A percentile compares a stretch with the other conserved stretches of the same genome.
Conservation (phyloP, 176 grass and related monocot species). For the Oryza nivara region DNA sequence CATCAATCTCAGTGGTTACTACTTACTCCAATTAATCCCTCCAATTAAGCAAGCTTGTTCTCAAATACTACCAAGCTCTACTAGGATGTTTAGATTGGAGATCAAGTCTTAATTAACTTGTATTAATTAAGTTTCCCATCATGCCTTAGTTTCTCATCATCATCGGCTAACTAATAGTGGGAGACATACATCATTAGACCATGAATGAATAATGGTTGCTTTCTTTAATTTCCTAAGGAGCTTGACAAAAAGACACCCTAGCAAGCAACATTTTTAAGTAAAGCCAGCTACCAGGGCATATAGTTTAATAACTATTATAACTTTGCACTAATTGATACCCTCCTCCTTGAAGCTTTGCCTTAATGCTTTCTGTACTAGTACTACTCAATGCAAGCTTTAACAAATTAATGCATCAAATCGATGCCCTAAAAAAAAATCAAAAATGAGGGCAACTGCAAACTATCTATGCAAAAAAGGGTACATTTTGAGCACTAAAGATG, state of each 20-base stretch:
- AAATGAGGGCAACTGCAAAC: background rate
- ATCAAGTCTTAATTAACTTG: slow-evolving; percentile 36
- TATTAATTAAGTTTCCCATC: slow-evolving; percentile 27
- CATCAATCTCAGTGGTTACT: slow-evolving; percentile 32
- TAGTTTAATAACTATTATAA: slow-evolving; percentile 45
- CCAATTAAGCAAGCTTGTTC: slow-evolving; percentile 31
- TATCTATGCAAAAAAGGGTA: background rate
- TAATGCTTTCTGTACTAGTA: slow-evolving; percentile 17
- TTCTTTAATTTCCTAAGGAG: slow-evolving; percentile 39
- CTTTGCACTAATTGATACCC: slow-evolving; percentile 33
- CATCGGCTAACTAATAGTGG: slow-evolving; percentile 50
- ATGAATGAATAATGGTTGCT: slow-evolving; percentile 50
- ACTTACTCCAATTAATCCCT: slow-evolving; percentile 18
- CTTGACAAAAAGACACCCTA: slow-evolving; percentile 51
- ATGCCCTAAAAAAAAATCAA: background rate
- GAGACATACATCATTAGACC: slow-evolving; percentile 58
- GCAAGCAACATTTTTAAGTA: slow-evolving; percentile 55
- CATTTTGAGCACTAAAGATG: slow-evolving; percentile 18
- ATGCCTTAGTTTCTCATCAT: slow-evolving; percentile 45
- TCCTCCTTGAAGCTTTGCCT: slow-evolving; percentile 34
- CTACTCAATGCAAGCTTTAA: slow-evolving; percentile 29
- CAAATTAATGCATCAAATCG: slow-evolving; percentile 33
- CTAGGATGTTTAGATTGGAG: slow-evolving; percentile 21
- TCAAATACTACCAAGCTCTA: slow-evolving; percentile 26
- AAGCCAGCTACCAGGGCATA: slow-evolving; percentile 47